These are phyloP conservation scores for Calonectria hawksworthii DNA, from an alignment of 2,329 filamentous ascomycete genomes.

Conservation along the genomic window DNA sequence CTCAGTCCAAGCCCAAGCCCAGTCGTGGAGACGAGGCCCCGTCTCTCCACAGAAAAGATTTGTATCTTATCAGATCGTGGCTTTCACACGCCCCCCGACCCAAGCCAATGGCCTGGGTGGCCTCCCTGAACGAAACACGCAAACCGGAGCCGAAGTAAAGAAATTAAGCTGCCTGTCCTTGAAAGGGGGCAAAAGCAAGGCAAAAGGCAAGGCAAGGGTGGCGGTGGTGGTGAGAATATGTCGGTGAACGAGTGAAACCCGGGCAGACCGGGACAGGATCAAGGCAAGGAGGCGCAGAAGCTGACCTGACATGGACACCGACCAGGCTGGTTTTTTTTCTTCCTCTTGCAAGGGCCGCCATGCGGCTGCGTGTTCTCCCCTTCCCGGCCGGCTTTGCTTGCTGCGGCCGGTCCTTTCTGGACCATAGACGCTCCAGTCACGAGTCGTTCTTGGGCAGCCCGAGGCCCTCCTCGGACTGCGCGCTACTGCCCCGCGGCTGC, in stretches of 20 bases:
- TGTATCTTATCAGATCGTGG: conserved; percentile 48
- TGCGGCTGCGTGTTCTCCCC: conserved; percentile 26
- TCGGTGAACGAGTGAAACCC: conserved; percentile 37
- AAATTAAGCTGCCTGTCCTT: conserved; percentile 6
- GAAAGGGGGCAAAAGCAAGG: background rate
- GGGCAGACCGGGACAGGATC: conserved; percentile 22
- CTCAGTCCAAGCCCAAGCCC: conserved; percentile 18
- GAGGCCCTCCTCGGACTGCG: conserved; percentile 2
- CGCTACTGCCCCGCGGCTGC: conserved; percentile 4
- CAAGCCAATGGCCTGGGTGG: conserved; percentile 33
- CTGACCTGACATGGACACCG: conserved; percentile 13
- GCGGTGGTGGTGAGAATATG: conserved; percentile 14
- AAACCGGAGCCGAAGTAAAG: conserved; percentile 4
- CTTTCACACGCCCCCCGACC: conserved; percentile 11
- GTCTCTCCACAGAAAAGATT: conserved; percentile 39
- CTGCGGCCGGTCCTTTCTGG: conserved; percentile 5
- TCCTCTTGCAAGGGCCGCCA: background rate
- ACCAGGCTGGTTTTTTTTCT: background rate
- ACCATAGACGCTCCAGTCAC: conserved; percentile 17
- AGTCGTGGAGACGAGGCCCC: conserved; percentile 11
- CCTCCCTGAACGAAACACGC: conserved; percentile 13
- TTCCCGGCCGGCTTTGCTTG: background rate
- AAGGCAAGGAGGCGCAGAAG: conserved; percentile 24
- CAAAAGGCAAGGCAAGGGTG: background rate
- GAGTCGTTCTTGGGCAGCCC: background rate